Evolutionary conservation across 495 filamentous ascomycete species (phyloP), one percentile per base, ranked within the genome.

Genomic region (Cercophora newfieldiana): DNA sequence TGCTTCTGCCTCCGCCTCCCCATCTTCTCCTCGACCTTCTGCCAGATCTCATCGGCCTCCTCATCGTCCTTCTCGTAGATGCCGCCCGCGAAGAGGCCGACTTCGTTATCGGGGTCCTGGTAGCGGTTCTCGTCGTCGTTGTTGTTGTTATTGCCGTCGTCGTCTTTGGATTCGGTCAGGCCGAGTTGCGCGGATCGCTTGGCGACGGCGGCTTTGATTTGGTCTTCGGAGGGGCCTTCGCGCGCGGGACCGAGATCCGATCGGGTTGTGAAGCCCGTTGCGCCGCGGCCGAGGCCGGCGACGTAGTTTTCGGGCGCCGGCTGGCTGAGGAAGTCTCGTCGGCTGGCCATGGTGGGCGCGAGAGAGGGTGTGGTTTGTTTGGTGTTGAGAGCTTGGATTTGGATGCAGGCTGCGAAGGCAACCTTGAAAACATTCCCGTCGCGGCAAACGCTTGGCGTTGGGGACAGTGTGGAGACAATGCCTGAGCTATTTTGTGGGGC

Each of bases 251-350:
- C 95, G 31, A 99, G 83, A 85, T 99, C 95, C 50, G 94, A 97
- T 31, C 96, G 89, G 14, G 95, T 99, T 5, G 95, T 98, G 79
- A 99, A 99, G 31, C 96, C 95, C 0, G 96, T 99, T 4, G 95
- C 95, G 76, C 95, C 95, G 84, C 95, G 91, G 79, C 95, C 95
- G 66, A 99, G 87, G 85, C 95, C 95, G 50, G 95, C 95, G 49
- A 99, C 96, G 71, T 99, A 99, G 79, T 98, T 99, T 72, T 97
- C 95, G 25, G 95, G 95, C 64, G 95, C 95, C 30, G 87, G 88
- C 78, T 96, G 92, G 76, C 85, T 90, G 33, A 99, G 81, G 71
- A 98, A 99, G 77, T 97, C 94, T 74, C 94, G 91, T 79, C 91
- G 87, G 63, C 89, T 88, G 74, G 87, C 85, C 90, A 92, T 92